phyloP scores from a whole-genome alignment of 768 basidiomycete genomes.

The Boletus reticuloceps region DNA sequence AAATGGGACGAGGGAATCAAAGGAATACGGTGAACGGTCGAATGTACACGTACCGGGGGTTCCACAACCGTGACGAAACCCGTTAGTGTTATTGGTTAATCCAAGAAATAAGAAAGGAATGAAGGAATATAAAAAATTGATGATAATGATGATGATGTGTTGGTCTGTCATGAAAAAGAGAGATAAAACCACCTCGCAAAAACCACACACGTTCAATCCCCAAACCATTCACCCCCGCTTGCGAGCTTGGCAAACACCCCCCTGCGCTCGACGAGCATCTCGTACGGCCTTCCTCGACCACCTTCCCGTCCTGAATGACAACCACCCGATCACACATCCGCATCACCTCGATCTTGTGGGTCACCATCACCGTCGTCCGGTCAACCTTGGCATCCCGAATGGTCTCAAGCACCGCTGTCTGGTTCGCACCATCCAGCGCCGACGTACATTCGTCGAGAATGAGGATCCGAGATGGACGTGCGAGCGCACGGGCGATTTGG shows the following conservation, averaged over 20 bases:
- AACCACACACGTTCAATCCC: slow-evolving; percentile 15
- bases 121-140: background rate
- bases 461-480: slow-evolving; percentile 65
- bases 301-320: slow-evolving; percentile 71
- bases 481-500: slow-evolving; percentile 90
- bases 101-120: background rate
- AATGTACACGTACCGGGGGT: slow-evolving; percentile 11
- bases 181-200: no score
- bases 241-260: slow-evolving; percentile 80
- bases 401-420: slow-evolving; percentile 77
- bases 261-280: slow-evolving; percentile 59
- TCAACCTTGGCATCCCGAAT: slow-evolving; percentile 62
- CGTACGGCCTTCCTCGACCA: slow-evolving; percentile 77
- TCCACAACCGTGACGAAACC: background rate
- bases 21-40: slow-evolving; percentile 16
- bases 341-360: slow-evolving; percentile 92
- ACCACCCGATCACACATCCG: slow-evolving; percentile 86
- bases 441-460: slow-evolving; percentile 96
- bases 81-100: background rate
- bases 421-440: slow-evolving; percentile 83
- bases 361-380: slow-evolving; percentile 87
- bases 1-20: background rate
- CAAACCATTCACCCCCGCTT: slow-evolving; percentile 69
- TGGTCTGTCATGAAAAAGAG: background rate
- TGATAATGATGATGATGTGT: background rate